A percentile compares a stretch with the other conserved stretches of the same genome.
Evolutionary conservation across 768 basidiomycete species (phyloP).

Genomic region (Porphyrellus cyaneotinctus): DNA sequence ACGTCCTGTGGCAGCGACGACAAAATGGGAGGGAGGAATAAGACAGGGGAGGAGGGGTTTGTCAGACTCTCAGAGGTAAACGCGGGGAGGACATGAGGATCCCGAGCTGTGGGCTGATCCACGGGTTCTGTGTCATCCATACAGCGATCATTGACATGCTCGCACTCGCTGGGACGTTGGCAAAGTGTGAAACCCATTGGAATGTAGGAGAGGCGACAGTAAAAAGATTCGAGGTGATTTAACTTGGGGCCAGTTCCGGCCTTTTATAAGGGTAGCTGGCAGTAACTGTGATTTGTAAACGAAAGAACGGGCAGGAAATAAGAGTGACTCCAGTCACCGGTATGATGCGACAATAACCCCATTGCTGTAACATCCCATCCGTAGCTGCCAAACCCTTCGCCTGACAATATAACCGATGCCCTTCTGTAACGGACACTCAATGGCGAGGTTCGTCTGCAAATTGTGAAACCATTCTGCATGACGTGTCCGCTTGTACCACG

Average conservation of each 20-base stretch:
- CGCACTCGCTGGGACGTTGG: neutral
- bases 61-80: conserved; percentile 40
- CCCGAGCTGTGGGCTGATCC: conserved; percentile 19
- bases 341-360: conserved; percentile 13
- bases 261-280: conserved; percentile 9
- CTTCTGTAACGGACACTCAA: too few relatives aligned
- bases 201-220: neutral
- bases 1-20: conserved; percentile 62
- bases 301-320: neutral
- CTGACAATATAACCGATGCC: too few relatives aligned
- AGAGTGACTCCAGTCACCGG: neutral
- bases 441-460: too few relatives aligned
- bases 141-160: neutral
- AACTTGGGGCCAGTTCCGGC: neutral
- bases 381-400: too few relatives aligned
- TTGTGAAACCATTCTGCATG: too few relatives aligned
- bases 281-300: neutral
- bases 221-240: neutral
- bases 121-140: neutral
- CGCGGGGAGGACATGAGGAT: conserved; percentile 55
- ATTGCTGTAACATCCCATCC: too few relatives aligned
- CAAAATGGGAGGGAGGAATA: conserved; percentile 83
- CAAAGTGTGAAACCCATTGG: conserved; percentile 20
- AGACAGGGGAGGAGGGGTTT: conserved; percentile 44
- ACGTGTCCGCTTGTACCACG: too few relatives aligned